These are phyloP conservation scores for Tolypocladium sp. DNA, from an alignment of 2,329 filamentous ascomycete genomes.

Conservation along the genomic window DNA sequence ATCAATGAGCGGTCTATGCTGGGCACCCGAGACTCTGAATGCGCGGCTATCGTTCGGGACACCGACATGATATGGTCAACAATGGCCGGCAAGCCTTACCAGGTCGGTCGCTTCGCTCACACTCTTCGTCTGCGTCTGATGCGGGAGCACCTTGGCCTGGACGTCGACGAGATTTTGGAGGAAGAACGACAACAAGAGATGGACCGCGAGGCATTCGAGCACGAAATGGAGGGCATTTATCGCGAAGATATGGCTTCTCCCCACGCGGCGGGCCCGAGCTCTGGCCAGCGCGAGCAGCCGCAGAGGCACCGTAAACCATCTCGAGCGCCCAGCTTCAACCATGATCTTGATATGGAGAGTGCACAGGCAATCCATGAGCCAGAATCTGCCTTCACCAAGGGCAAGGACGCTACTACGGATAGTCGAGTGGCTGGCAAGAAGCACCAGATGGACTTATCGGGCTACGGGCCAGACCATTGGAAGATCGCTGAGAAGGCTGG, in stretches of 20 bases:
- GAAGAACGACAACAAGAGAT: constrained; percentile 62
- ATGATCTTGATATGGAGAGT: constrained; percentile 39
- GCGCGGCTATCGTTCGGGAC: constrained; percentile 82
- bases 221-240: constrained; percentile 56
- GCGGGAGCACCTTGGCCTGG: constrained; percentile 92
- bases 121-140: constrained; percentile 87
- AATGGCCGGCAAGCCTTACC: constrained; percentile 85
- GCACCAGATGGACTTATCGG: constrained; percentile 68
- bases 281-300: constrained; percentile 27
- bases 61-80: constrained; percentile 86
- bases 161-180: constrained; percentile 84
- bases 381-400: neutral
- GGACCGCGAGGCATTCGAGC: constrained; percentile 47
- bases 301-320: constrained; percentile 16
- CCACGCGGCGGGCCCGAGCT: neutral
- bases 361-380: constrained; percentile 39
- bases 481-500: constrained; percentile 53
- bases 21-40: constrained; percentile 84
- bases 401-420: neutral
- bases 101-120: constrained; percentile 86
- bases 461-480: constrained; percentile 70
- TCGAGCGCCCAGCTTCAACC: constrained; percentile 56
- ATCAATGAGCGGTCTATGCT: constrained; percentile 98
- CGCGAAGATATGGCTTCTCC: constrained; percentile 24
- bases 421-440: constrained; percentile 32